Percentiles rank a stretch among this genome's conserved stretches.
Conservation (phyloP, 1,284 basidiomycete species). For the Tylopilus sp. region DNA sequence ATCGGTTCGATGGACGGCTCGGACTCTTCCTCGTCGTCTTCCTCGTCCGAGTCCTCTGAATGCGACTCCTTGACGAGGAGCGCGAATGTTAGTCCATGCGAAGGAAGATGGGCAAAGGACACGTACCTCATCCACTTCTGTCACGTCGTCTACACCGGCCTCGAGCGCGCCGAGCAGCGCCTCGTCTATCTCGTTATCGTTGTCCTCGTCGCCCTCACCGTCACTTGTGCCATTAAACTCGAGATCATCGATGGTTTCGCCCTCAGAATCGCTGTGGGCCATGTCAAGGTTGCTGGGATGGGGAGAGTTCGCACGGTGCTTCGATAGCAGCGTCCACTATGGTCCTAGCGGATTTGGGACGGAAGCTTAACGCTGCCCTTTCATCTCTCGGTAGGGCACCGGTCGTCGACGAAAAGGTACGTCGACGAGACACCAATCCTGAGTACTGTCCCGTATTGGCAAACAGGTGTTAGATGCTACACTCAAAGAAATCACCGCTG, state of each 20-base stretch:
- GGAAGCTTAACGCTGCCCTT: constrained; percentile 90
- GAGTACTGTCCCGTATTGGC: constrained; percentile 41
- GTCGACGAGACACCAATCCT: constrained; percentile 14
- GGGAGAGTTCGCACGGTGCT: constrained; percentile 26
- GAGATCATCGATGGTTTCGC: constrained; percentile 55
- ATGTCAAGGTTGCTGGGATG: constrained; percentile 31
- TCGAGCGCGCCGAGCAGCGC: constrained; percentile 51
- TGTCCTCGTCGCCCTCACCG: constrained; percentile 44
- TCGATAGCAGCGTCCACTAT: constrained; percentile 47
- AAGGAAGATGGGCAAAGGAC: neutral
- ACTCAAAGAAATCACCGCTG: constrained; percentile 93
- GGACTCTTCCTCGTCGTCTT: constrained; percentile 48
- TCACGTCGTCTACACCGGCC: constrained; percentile 53
- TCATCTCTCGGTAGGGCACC: constrained; percentile 85
- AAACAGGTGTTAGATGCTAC: constrained; percentile 85
- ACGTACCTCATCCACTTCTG: constrained; percentile 62
- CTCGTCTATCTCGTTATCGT: constrained; percentile 48
- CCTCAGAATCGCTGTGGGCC: constrained; percentile 62
- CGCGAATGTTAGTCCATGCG: constrained; percentile 9
- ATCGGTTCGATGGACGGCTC: constrained; percentile 32
- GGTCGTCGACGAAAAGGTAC: constrained; percentile 85
- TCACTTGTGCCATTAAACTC: constrained; percentile 48
- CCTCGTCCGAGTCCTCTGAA: constrained; percentile 56
- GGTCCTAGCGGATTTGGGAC: constrained; percentile 96
- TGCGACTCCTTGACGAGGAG: constrained; percentile 40